Base-by-base conservation (phyloP, 2,329 filamentous ascomycete genomes). In the Fusarium sp. region DNA sequence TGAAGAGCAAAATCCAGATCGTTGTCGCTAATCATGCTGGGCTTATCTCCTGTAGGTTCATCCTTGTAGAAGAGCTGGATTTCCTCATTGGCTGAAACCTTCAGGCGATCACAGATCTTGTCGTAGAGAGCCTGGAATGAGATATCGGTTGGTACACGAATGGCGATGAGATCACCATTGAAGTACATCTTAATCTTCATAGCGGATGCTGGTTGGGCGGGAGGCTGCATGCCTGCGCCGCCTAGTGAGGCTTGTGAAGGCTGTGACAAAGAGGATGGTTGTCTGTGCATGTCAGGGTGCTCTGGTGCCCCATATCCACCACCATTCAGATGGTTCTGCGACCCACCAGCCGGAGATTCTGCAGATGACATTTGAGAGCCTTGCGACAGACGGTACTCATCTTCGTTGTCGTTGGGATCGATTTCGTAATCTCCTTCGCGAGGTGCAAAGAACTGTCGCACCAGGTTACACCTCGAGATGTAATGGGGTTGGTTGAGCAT, bases 171-270 rank as follows among this genome's bases (percentile, higher is more conserved):
- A 73, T 98, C 95, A 66, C 95, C 92, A 71, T 95, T 92, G 83
- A 94, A 98, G 83, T 93, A 96, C 57, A 98, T 91, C 83, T 98
- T 98, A 79, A 98, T 92, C 81, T 98, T 98, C 84, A 98, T 91
- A 6, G 89, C 87, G 10, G 86, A 82, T 9, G 82, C 77, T 34
- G 80, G 78, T 58, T 84, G 75, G 24, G 66, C 67, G 14, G 73
- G 72, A 24, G 73, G 66, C 15, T 81, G 82, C 54, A 85, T 78
- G 20, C 81, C 84, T 1, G 84, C 84, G 12, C 80, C 8, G 12
- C 80, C 8, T 87, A 91, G 58, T 22, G 72, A 71, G 40, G 86
- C 87, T 52, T 88, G 85, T 1, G 86, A 87, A 8, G 85, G 71
- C 46, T 76, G 75, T 24, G 73, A 74, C 22, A 76, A 57, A 18